Base-by-base conservation (phyloP, 148 eudicot species). In the Vaccinium macrocarpon region DNA sequence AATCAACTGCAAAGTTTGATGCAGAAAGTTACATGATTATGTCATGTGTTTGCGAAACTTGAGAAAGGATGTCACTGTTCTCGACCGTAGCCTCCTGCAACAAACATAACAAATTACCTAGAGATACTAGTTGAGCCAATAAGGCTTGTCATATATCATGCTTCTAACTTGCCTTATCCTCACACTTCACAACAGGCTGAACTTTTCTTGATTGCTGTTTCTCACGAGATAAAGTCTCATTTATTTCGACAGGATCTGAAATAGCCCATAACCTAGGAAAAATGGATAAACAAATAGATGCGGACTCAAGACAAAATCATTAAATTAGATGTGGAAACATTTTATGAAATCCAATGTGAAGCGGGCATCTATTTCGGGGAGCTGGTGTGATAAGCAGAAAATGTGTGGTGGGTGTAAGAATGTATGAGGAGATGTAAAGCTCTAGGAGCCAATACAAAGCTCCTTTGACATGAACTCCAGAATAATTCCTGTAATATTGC, bases 11-110 rank as follows among this genome's bases (percentile, higher is more conserved):
- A 76, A 50, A 50, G 8, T 52, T 82, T 66, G 46, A 61, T 73
- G 52, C 27, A 81, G 85, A 88, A 85, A 81, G 81, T 84, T 92
- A 92, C 97, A 84, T 89, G 86, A 93, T 90, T 48, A 89, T 72
- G 42, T 89, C 87, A 80, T 89, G 93, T 77, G 91, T 89, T 80
- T 82, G 88, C 46, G 93, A 90, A 85, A 90, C 90, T 85, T 89
- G 88, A 86, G 90, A 92, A 64, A 88, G 87, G 62, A 87, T 83
- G 79, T 82, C 83, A 2, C 78, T 77, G 10, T 84, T 72, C 70
- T 88, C 86, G 8, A 80, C 77, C 21, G 83, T 71, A 78, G 82
- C 50, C 5, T 83, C 91, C 91, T 88, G 88, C 72, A 82, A 80
- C 21, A 78, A 78, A 71, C 51, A 55, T 23, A 80, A 42, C 25